phyloP scores from a whole-genome alignment of 2,329 filamentous ascomycete genomes.

The Colletotrichum neosansevieriae region DNA sequence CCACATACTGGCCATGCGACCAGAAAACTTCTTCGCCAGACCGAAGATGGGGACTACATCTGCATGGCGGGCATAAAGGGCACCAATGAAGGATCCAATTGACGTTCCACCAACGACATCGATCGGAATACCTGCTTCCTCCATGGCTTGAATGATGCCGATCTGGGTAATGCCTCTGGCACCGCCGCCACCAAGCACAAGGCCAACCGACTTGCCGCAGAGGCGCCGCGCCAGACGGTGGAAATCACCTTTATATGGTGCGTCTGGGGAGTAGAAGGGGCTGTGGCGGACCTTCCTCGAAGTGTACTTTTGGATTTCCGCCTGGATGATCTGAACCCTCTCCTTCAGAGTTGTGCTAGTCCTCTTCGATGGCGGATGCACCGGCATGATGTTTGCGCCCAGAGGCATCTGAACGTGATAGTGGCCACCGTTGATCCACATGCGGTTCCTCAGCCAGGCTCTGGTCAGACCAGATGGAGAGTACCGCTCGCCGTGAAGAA shows the following conservation, averaged over 20 bases:
- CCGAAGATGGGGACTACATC: conserved; percentile 98
- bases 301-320: conserved; percentile 98
- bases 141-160: conserved; percentile 92
- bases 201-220: conserved; percentile 92
- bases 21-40: conserved; percentile 95
- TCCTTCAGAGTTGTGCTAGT: conserved; percentile 91
- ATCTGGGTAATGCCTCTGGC: conserved; percentile 93
- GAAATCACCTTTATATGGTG: conserved; percentile 95
- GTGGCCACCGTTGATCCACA: conserved; percentile 98
- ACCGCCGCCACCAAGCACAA: conserved; percentile 94
- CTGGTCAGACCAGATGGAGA: conserved; percentile 86
- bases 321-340: conserved; percentile 92
- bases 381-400: conserved; percentile 79
- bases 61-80: conserved; percentile 93
- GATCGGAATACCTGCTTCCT: conserved; percentile 96
- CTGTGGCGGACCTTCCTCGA: conserved; percentile 91
- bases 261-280: conserved; percentile 90
- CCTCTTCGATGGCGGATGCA: conserved; percentile 79
- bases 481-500: conserved; percentile 90
- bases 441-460: conserved; percentile 89
- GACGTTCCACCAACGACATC: conserved; percentile 96
- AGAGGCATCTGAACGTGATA: conserved; percentile 98
- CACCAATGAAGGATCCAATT: conserved; percentile 95
- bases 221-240: conserved; percentile 90
- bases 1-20: conserved; percentile 99